These are phyloP conservation scores for Gossypium australe DNA, from an alignment of 345 rosid genomes.

Conservation along the genomic window DNA sequence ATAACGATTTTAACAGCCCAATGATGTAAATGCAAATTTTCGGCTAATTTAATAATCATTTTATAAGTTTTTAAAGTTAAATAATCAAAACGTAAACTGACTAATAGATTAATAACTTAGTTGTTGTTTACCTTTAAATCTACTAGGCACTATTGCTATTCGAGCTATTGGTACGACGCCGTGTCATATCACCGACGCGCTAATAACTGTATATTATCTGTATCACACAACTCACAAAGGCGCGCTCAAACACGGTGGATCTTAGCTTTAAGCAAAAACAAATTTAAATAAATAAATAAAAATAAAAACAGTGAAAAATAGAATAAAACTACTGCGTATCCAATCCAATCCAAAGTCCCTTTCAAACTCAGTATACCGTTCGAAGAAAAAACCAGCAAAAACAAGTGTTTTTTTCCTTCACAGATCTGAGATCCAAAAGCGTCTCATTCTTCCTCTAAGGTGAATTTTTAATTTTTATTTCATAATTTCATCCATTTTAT, in stretches of 20 bases:
- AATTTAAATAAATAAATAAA: neutral
- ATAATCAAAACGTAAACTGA: too few relatives aligned
- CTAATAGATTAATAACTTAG: too few relatives aligned
- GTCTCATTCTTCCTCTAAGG: neutral
- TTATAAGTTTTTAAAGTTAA: too few relatives aligned
- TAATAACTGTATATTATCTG: neutral
- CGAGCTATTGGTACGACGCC: neutral
- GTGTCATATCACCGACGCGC: neutral
- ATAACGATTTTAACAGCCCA: too few relatives aligned
- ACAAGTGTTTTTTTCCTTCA: neutral
- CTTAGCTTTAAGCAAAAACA: neutral
- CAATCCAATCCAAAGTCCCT: neutral
- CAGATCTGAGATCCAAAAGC: conserved; percentile 15
- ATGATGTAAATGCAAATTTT: too few relatives aligned
- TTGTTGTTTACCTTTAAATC: too few relatives aligned
- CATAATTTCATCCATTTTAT: neutral
- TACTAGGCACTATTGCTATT: too few relatives aligned
- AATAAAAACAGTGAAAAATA: too few relatives aligned
- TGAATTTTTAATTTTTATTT: neutral
- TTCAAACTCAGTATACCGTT: neutral
- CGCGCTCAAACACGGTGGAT: neutral
- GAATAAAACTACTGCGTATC: too few relatives aligned
- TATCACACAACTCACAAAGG: neutral
- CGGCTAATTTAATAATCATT: accelerated
- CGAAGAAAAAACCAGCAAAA: neutral